phyloP scores from a whole-genome alignment of 495 filamentous ascomycete species.

The Daldinia loculata region DNA sequence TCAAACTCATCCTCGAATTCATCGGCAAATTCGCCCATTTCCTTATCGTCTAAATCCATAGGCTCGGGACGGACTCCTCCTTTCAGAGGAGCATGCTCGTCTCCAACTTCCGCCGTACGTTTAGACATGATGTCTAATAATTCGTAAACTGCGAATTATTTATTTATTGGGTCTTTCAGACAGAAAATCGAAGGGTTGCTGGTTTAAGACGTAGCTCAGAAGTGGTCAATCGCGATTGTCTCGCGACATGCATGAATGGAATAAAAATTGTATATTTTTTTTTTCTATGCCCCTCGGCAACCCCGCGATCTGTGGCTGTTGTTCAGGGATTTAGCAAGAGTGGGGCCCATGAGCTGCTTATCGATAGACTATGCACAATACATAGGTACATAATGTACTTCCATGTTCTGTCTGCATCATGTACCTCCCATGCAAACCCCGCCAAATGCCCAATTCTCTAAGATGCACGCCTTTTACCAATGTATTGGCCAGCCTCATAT shows the following conservation, averaged over 20 bases:
- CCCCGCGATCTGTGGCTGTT: constrained; percentile 47
- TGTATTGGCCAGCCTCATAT: too few species aligned
- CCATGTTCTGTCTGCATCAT: too few species aligned
- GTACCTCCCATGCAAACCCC: too few species aligned
- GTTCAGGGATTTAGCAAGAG: not conserved
- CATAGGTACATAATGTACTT: too few species aligned
- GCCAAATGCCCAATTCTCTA: too few species aligned
- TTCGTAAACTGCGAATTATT: not conserved
- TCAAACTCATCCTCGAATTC: constrained; percentile 97
- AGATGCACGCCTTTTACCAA: too few species aligned
- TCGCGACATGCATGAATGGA: not conserved
- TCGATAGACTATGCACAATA: not conserved
- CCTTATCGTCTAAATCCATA: constrained; percentile 63
- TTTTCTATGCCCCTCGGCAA: constrained; percentile 31
- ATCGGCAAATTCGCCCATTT: constrained; percentile 92
- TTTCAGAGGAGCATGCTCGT: constrained; percentile 68
- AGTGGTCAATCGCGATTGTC: not conserved
- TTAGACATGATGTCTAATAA: constrained; percentile 69
- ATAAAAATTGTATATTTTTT: constrained; percentile 17
- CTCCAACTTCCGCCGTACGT: constrained; percentile 66
- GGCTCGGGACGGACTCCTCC: constrained; percentile 70
- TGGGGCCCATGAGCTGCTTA: not conserved
- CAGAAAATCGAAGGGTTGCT: not conserved
- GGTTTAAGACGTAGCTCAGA: not conserved
- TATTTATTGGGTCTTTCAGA: not conserved